Conservation (phyloP, 805 yeast genomes). For the Wickerhamomyces kurtzmanii region DNA sequence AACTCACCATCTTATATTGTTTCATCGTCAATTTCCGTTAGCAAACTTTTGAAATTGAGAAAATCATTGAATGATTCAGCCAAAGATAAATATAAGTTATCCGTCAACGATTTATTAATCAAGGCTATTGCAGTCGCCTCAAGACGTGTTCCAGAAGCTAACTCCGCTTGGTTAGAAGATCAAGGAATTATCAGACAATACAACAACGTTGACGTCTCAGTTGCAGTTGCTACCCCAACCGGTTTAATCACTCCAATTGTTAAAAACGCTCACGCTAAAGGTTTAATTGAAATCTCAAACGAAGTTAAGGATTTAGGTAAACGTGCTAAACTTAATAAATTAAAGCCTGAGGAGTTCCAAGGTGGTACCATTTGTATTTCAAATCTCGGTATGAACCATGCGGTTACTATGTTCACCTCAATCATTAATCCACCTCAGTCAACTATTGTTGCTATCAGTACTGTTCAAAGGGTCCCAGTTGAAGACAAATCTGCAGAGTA, state of each 20-base stretch:
- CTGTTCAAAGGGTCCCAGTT: slow-evolving; percentile 84
- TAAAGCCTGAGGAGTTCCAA: slow-evolving; percentile 94
- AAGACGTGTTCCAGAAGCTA: slow-evolving; percentile 84
- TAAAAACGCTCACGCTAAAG: slow-evolving; percentile 78
- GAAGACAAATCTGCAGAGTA: slow-evolving; percentile 86
- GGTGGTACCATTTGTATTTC: slow-evolving; percentile 99
- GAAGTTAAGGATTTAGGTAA: slow-evolving; percentile 89
- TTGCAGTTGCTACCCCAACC: slow-evolving; percentile 97
- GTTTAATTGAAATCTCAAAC: slow-evolving; percentile 70
- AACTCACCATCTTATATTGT: slow-evolving; percentile 89
- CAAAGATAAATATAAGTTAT: slow-evolving; percentile 80
- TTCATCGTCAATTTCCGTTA: slow-evolving; percentile 76
- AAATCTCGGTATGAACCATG: slow-evolving; percentile 97
- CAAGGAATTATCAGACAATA: slow-evolving; percentile 90
- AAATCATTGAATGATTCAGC: slow-evolving; percentile 78
- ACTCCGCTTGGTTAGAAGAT: slow-evolving; percentile 85
- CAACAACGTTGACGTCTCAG: slow-evolving; percentile 89
- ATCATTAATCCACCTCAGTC: slow-evolving; percentile 98
- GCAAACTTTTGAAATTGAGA: slow-evolving; percentile 87
- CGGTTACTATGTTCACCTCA: slow-evolving; percentile 88
- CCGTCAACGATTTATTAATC: slow-evolving; percentile 88
- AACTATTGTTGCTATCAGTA: slow-evolving; percentile 89
- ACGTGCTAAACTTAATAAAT: slow-evolving; percentile 92
- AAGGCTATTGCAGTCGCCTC: slow-evolving; percentile 92
- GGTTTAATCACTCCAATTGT: slow-evolving; percentile 97